Base-by-base conservation (phyloP, 495 filamentous ascomycete species). In the Penicillium herquei region DNA sequence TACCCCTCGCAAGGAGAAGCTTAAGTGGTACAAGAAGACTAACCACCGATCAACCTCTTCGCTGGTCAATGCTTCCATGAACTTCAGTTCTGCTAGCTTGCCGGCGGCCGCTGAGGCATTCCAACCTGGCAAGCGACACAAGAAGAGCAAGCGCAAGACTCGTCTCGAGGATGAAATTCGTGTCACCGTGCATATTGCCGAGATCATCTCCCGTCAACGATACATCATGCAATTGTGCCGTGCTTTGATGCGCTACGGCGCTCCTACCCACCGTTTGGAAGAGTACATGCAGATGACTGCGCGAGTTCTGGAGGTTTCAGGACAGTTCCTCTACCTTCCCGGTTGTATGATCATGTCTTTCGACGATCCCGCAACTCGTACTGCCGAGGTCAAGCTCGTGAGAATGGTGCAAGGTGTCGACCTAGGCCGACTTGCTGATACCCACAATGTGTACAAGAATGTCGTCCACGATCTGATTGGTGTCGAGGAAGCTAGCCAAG, bases 261-360 rank as follows among this genome's bases (percentile, higher is more conserved):
- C 88, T 1, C 88, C 88, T 4, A 90, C 87, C 1, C 88, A 91
- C 64, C 82, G 88, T 21, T 76, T 91, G n/a, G 88, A 91, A 66
- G 87, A 89, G 61, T 96, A 96, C 67, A 88, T 98, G 87, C 84
- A 81, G 50, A 95, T 92, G 91, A 90, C 90, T 11, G 88, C 92
- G 10, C 81, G 89, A 2, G 91, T 94, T 10, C 81, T 98, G 16
- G 88, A 91, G 65, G 90, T 96, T 21, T 89, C 96, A 39, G 89
- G 87, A 40, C 92, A 96, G 59, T 96, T 94, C 65, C 71, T 96
- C 40, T 96, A 96, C 69, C 85, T 96, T 3, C 93, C 93, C 0
- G 91, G 90, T 6, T 94, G 89, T 59, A 98, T 96, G 93, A 89
- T 98, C 65, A 88, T 96, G 68, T 91, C 90, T 0, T 96, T 98